Conservation (phyloP, 805 yeast genomes). For the Yamadazyma takamatsuzukensis region DNA sequence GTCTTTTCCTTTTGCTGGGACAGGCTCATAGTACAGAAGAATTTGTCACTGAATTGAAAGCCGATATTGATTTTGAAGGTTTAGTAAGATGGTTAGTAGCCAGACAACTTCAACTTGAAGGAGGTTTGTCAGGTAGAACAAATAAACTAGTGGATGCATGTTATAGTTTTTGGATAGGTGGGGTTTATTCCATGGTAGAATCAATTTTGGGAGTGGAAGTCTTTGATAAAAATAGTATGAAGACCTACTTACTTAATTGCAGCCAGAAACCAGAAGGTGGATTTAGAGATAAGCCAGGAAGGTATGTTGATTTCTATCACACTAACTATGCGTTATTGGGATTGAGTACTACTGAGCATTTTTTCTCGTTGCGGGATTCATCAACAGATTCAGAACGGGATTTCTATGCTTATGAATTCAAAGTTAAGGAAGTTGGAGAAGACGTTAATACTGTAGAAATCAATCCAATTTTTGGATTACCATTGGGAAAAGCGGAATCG, state of each 20-base stretch:
- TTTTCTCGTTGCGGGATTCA: conserved; percentile 17
- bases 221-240: conserved; percentile 56
- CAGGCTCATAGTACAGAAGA: conserved; percentile 29
- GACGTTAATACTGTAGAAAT: conserved; percentile 15
- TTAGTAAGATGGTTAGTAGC: conserved; percentile 65
- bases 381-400: conserved; percentile 1
- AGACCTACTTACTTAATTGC: conserved; percentile 67
- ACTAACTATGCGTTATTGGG: conserved; percentile 85
- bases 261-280: conserved; percentile 76
- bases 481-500: conserved; percentile 30
- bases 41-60: conserved; percentile 5
- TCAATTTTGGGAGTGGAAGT: conserved; percentile 29
- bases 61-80: conserved; percentile 41
- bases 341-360: conserved; percentile 54
- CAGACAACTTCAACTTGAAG: conserved; percentile 72
- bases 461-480: conserved; percentile 28
- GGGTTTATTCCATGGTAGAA: conserved; percentile 61
- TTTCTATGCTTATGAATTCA: conserved; percentile 17
- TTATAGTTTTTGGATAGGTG: conserved; percentile 95
- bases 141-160: conserved; percentile 96
- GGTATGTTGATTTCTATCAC: conserved; percentile 80
- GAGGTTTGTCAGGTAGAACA: conserved; percentile 86
- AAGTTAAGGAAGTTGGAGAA: conserved; percentile 8
- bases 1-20: conserved; percentile 49
- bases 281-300: conserved; percentile 83